Conservation (phyloP, 176 grass and related monocot genomes). For the Calamus simplicifolius region DNA sequence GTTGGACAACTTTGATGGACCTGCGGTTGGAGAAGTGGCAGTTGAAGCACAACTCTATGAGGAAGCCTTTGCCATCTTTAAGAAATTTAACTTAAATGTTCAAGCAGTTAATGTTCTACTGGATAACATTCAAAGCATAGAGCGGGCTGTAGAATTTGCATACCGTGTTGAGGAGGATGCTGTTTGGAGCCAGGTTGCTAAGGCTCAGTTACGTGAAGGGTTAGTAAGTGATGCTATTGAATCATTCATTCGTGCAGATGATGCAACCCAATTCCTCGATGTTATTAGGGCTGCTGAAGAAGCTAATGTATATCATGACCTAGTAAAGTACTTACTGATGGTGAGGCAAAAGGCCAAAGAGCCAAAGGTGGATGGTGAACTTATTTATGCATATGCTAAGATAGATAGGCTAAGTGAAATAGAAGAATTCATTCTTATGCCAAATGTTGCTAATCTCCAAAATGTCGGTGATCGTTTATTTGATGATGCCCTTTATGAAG, state of each 20-base stretch:
- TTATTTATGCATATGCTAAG: conserved; percentile 97
- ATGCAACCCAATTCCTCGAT: conserved; percentile 78
- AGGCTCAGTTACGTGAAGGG: conserved; percentile 82
- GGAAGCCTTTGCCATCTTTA: conserved; percentile 97
- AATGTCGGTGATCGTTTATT: conserved; percentile 84
- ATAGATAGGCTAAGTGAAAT: conserved; percentile 78
- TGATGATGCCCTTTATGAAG: conserved; percentile 91
- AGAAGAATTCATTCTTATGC: conserved; percentile 95
- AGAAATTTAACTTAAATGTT: conserved; percentile 97
- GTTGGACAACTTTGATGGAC: conserved; percentile 97
- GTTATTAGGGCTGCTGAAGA: conserved; percentile 78
- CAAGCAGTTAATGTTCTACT: conserved; percentile 87
- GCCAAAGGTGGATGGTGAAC: conserved; percentile 74
- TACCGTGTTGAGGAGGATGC: conserved; percentile 92
- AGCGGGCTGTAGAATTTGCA: conserved; percentile 92
- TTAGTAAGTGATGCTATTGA: conserved; percentile 95
- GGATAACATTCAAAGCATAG: conserved; percentile 82
- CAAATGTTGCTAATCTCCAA: conserved; percentile 97
- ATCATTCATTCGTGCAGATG: conserved; percentile 93
- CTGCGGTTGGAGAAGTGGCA: conserved; percentile 92
- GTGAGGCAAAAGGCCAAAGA: conserved; percentile 80
- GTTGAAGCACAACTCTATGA: conserved; percentile 87
- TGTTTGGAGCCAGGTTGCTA: conserved; percentile 96
- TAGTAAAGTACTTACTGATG: conserved; percentile 81
- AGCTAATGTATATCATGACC: conserved; percentile 73